Evolutionary conservation across 2,329 filamentous ascomycete genomes (phyloP), one percentile per base, ranked within the genome.

Genomic region (Paramyrothecium sp.): DNA sequence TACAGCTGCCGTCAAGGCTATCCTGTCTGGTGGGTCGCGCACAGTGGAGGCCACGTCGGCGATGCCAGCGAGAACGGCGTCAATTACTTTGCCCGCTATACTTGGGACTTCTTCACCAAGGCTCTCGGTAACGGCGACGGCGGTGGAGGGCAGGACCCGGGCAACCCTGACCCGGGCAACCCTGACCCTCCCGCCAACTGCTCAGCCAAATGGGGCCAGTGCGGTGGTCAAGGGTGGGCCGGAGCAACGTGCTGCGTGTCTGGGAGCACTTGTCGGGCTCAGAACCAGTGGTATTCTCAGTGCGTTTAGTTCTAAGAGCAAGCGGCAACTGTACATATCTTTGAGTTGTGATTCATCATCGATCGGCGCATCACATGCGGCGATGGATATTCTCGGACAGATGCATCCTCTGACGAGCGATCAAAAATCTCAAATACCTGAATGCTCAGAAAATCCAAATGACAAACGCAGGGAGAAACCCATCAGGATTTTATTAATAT

Each of bases 11-110:
- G 59, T 19, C 61, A 61, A 12, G 66, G 51, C 17, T 53, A 62
- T 41, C 69, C 69, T 16, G 63, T 71, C 23, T 64, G 62, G 11
- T 72, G 70, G 70, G 65, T 71, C n/a, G 67, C 55, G 2, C 63
- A 65, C 60, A 56, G 60, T 50, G 67, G 64, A 21, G 67, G 62
- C 41, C 67, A 70, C 51, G 57, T 65, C n/a, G 52, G 49, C 11
- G 65, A 64, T 44, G 63, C 66, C 19, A 53, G 49, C 22, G 60
- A 52, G 23, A 57, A 34, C 38, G 61, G 65, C 54, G 54, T 58
- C 19, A 58, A 60, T 19, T 58, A 56, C 57, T 64, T 62, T 33
- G 60, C 63, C 44, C 55, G 54, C 22, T 63, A 65, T 55, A 65
- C 63, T 17, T 65, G 63, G 63, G 55, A 23, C 4, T 69, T 69